These are phyloP conservation scores for Rhizoctonia solani DNA, from an alignment of 1,284 basidiomycete genomes.

Conservation along the genomic window DNA sequence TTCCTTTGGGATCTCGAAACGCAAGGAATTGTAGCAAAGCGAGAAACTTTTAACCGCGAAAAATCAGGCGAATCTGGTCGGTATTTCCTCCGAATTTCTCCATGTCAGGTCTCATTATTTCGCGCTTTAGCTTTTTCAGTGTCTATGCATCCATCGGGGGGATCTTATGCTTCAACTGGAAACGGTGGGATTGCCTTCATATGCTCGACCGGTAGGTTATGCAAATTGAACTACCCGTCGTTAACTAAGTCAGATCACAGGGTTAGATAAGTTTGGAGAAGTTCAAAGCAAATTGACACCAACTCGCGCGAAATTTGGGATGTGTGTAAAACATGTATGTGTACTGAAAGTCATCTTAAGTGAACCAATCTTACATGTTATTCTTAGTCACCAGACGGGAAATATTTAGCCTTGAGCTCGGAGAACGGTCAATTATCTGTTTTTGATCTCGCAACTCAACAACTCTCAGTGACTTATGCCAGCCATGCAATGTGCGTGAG, in stretches of 20 bases:
- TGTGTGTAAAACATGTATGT: conserved; percentile 77
- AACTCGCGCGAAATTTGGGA: conserved; percentile 79
- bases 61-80: conserved; percentile 69
- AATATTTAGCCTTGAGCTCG: conserved; percentile 72
- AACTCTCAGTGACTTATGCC: conserved; percentile 69
- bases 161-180: conserved; percentile 78
- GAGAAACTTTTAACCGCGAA: conserved; percentile 69
- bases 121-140: conserved; percentile 70
- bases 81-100: conserved; percentile 44
- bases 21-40: conserved; percentile 61
- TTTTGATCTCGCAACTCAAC: conserved; percentile 70
- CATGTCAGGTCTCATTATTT: conserved; percentile 19
- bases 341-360: no score
- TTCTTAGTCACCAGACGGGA: conserved; percentile 79
- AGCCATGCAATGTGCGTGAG: conserved; percentile 87
- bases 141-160: conserved; percentile 71
- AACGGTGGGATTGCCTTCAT: conserved; percentile 72
- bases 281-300: conserved; percentile 48
- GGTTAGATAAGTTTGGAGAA: conserved; percentile 62
- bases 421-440: conserved; percentile 83
- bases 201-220: conserved; percentile 57
- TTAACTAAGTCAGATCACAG: conserved; percentile 58
- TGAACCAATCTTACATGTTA: conserved; percentile 12
- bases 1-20: conserved; percentile 68
- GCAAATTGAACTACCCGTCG: conserved; percentile 17